A percentile compares a stretch with the other conserved stretches of the same genome.
Evolutionary conservation across 306 rosid species (phyloP).

Genomic region (Acacia acuminata): DNA sequence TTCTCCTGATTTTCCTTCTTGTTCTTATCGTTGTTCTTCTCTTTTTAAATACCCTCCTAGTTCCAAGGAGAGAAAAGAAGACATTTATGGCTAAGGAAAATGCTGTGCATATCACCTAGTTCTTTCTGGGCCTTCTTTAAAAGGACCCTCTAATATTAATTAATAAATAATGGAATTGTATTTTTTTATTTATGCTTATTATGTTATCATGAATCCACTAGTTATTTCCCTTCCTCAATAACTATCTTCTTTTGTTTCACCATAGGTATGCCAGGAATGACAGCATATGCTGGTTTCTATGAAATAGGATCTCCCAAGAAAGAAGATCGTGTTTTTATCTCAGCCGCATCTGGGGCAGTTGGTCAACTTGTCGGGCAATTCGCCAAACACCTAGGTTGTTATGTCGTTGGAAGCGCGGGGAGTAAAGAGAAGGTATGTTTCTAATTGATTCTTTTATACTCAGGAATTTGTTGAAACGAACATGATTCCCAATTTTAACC

Average conservation of each 20-base stretch:
- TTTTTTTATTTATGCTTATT: too few relatives aligned
- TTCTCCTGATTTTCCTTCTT: not conserved
- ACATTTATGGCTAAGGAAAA: not conserved
- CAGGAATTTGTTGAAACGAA: not conserved
- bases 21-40: not conserved
- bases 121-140: not conserved
- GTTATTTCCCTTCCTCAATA: too few relatives aligned
- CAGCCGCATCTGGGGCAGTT: conserved; percentile 1
- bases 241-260: too few relatives aligned
- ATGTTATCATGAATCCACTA: too few relatives aligned
- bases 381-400: conserved; percentile 22
- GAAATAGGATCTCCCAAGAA: conserved; percentile 17
- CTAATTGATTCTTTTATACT: not conserved
- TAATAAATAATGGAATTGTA: too few relatives aligned
- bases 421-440: conserved; percentile 32
- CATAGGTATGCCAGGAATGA: too few relatives aligned
- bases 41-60: not conserved
- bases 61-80: not conserved
- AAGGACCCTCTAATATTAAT: too few relatives aligned
- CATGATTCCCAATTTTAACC: not conserved
- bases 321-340: not conserved
- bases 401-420: conserved; percentile 43
- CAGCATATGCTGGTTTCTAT: conserved; percentile 10
- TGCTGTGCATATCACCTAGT: not conserved
- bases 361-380: conserved; percentile 18